Evolutionary conservation across 306 rosid genomes (phyloP), one percentile per base, ranked within the genome.

Genomic region (Urtica urens): DNA sequence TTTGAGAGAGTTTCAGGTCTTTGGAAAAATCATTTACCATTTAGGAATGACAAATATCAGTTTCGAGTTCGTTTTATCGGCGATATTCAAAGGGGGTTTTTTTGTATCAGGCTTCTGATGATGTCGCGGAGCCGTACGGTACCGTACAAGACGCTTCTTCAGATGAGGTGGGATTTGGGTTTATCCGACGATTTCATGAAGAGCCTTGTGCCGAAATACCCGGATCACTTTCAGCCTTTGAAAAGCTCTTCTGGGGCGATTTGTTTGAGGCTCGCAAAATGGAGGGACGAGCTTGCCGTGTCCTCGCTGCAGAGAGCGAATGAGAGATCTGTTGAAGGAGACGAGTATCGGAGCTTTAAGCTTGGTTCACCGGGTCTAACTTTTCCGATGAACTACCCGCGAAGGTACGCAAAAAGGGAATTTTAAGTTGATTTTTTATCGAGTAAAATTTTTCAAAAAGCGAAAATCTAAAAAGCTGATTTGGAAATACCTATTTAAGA

Each of bases 91-190:
- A n/a, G n/a, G n/a, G n/a, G n/a, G n/a, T n/a, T n/a, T n/a, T n/a
- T n/a, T n/a, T n/a, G n/a, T n/a, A n/a, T n/a, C n/a, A n/a, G n/a
- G 59, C 10, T 90, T 4, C 92, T 90, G 24, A 90, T 85, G 97
- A 90, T 90, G 92, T 62, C 48, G 51, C 75, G 56, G 31, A 65
- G 66, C 24, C 67, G 81, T 43, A 54, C 81, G 17, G 12, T 75
- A 3, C 67, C 87, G 0, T 60, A 85, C 16, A 80, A 52, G 18
- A 67, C 81, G 2, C 71, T 90, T 38, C 59, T 64, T 29, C 68
- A 92, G 5, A 63, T 90, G 65, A 75, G 69, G 63, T 90, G 88
- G 82, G 99, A 90, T 65, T 50, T 90, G 50, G 99, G 99, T 44
- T 58, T 90, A 10, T 87, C 95, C 6, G 95, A 78, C 78, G 49